Evolutionary conservation across 2,329 filamentous ascomycete species (phyloP).

Genomic region (Ceratocystis ficicola): DNA sequence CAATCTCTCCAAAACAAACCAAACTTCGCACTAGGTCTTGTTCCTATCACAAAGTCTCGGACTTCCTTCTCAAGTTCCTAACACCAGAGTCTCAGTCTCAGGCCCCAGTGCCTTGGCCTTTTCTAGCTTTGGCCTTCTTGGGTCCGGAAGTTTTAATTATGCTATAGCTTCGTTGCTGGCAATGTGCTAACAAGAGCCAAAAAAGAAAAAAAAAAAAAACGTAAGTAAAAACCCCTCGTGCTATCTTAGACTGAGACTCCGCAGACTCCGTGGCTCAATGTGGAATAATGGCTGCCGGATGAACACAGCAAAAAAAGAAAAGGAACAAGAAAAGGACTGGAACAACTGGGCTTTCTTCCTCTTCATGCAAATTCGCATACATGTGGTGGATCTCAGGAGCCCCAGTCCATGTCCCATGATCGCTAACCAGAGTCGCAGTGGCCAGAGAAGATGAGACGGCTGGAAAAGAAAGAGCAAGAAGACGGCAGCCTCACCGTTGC

Average conservation of each 20-base stretch:
- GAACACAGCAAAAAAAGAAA: background rate
- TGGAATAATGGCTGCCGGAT: background rate
- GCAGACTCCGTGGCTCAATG: background rate
- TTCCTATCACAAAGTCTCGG: slow-evolving; percentile 1
- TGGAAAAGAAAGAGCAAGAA: background rate
- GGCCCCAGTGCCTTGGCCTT: slow-evolving; percentile 2
- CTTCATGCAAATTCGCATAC: slow-evolving; percentile 5
- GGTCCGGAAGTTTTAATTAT: background rate
- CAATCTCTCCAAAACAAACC: background rate
- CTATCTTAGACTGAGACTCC: slow-evolving; percentile 8
- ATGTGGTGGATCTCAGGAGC: background rate
- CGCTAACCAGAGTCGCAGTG: background rate
- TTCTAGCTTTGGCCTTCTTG: background rate
- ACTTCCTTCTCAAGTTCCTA: background rate
- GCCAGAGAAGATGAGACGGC: slow-evolving; percentile 2
- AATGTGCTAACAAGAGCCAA: background rate
- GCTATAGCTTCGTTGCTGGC: background rate
- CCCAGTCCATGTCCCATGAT: background rate
- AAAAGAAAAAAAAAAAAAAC: background rate
- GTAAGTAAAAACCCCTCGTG: background rate
- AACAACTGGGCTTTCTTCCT: background rate
- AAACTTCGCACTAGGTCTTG: background rate
- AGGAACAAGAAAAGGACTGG: background rate
- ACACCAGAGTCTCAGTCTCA: background rate
- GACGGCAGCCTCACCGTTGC: background rate